phyloP scores from a whole-genome alignment of 192 early-diverging fungal species.

The Phlyctochytrium bullatum region DNA sequence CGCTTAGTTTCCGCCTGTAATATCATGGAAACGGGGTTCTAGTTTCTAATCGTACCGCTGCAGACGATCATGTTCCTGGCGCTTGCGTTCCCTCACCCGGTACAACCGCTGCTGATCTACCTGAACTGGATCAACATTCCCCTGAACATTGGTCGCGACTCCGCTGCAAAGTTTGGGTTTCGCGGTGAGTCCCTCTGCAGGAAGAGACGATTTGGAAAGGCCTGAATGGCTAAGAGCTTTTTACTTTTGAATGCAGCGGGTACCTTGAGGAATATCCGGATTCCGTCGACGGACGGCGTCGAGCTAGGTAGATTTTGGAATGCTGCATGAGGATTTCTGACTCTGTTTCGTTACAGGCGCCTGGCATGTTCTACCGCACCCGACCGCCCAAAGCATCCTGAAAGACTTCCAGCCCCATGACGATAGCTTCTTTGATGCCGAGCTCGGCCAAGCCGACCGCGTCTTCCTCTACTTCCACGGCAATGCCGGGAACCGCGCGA shows the following conservation, averaged over 20 bases:
- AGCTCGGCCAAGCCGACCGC: constrained; percentile 23
- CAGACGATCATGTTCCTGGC: not conserved
- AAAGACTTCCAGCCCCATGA: constrained; percentile 6
- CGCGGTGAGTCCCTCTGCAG: constrained; percentile 12
- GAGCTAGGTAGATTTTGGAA: no score
- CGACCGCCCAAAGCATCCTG: constrained; percentile 11
- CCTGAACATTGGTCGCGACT: constrained; percentile 15
- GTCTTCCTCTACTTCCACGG: constrained; percentile 57
- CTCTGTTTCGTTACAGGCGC: no score
- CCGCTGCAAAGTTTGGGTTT: constrained; percentile 35
- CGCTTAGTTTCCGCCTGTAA: no score
- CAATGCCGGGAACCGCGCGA: constrained; percentile 49
- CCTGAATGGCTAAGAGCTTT: not conserved
- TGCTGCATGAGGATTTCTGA: not conserved
- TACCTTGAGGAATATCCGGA: constrained; percentile 21
- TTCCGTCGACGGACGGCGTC: constrained; percentile 37
- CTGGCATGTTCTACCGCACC: constrained; percentile 49
- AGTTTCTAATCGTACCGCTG: no score
- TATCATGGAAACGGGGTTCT: no score
- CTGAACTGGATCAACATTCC: constrained; percentile 37
- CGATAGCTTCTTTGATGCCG: constrained; percentile 16
- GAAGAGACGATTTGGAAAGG: not conserved
- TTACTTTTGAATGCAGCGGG: not conserved
- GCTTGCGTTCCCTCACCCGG: constrained; percentile 12
- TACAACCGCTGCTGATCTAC: constrained; percentile 35